Base-by-base conservation (phyloP, 257 asterid species). In the Lycium barbarum region DNA sequence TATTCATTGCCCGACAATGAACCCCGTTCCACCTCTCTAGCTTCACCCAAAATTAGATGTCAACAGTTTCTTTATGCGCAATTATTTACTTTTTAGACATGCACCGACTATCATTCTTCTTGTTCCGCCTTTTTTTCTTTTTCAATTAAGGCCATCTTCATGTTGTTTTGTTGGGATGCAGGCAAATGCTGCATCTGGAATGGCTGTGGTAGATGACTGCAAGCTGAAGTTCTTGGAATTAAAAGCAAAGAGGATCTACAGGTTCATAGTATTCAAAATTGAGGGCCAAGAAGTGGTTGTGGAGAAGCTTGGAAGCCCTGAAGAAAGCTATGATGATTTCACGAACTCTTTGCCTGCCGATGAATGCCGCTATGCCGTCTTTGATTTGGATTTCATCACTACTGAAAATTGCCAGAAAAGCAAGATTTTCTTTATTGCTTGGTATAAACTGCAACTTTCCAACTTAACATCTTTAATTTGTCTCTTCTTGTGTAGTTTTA, bases 351-450 rank as follows among this genome's bases (percentile, higher is more conserved):
- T 65, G 9, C 45, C 45, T 65, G n/a, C 72, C 18, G 18, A 65
- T 26, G 72, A 65, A 9, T 65, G 72, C 8, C 43, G 72, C n/a
- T 65, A 65, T 33, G 45, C 72, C 13, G 43, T 65, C 45, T 65
- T 65, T 2, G 43, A 65, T 65, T 65, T 65, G 4, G 72, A 65
- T 35, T 65, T 65, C 45, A 65, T 65, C 17, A 65, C 72, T 10
- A 6, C 1, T 10, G 43, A 65, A 65, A 65, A 65, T 33, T 65
- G 43, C 43, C 71, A 65, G 9, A 65, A 65, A 33, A 26, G 43
- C 45, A 65, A 65, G 72, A 65, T 65, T 65, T 65, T 65, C 72
- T 65, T 65, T 9, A 65, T 65, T 33, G 43, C 72, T 65, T 65
- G 72, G 4, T 17, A 59, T 17, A n/a, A n/a, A n/a, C n/a, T 55